A percentile compares a stretch with the other conserved stretches of the same genome.
Evolutionary conservation across 352 stramenopile species (phyloP).

Genomic region (Phytophthora megakarya): DNA sequence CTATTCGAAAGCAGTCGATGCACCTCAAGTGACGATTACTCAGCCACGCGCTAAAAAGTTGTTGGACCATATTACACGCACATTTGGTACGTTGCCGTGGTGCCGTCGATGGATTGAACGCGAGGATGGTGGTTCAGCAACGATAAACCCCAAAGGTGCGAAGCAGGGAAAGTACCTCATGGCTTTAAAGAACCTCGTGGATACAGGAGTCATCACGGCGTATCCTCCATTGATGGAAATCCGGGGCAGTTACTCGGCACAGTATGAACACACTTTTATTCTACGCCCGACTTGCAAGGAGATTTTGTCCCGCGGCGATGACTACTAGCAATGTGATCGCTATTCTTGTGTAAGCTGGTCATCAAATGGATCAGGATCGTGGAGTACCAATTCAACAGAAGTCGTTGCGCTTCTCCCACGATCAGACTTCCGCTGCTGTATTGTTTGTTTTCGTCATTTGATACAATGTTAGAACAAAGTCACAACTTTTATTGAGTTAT

Average conservation of each 20-base stretch:
- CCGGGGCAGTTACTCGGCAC: conserved; percentile 96
- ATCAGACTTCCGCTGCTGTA: no score
- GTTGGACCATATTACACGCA: conserved; percentile 98
- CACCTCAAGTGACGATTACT: conserved; percentile 94
- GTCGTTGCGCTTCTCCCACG: no score
- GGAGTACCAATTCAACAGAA: no score
- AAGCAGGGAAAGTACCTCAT: conserved; percentile 99
- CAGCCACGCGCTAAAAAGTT: conserved; percentile 94
- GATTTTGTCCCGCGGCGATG: conserved; percentile 96
- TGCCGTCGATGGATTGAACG: conserved; percentile 97
- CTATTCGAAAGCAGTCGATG: conserved; percentile 98
- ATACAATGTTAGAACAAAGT: no score
- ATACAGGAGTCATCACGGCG: conserved; percentile 94
- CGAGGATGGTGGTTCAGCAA: conserved; percentile 95
- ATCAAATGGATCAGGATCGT: no score
- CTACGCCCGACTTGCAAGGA: conserved; percentile 98
- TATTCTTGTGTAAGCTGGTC: no score
- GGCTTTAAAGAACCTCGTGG: conserved; percentile 97
- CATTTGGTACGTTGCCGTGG: conserved; percentile 99
- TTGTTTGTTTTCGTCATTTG: no score
- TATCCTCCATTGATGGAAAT: conserved; percentile 98
- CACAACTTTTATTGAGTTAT: no score
- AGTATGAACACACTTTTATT: conserved; percentile 99
- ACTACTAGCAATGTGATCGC: no score
- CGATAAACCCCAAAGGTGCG: conserved; percentile 91